Evolutionary conservation across 495 filamentous ascomycete genomes (phyloP).

Genomic region (Xylaria intraflava): DNA sequence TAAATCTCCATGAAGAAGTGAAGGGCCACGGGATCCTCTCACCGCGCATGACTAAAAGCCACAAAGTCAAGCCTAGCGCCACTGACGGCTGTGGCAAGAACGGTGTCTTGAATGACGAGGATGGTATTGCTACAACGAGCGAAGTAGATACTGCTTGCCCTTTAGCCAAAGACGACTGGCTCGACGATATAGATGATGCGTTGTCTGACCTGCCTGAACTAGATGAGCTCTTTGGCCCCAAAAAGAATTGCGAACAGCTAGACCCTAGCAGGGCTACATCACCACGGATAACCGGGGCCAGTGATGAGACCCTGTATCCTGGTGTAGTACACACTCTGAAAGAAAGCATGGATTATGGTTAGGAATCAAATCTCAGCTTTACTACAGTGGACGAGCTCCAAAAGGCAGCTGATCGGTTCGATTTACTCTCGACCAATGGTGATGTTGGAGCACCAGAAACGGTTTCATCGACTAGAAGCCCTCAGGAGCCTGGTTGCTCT

Average conservation of each 20-base stretch:
- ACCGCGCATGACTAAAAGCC: conserved; percentile 7
- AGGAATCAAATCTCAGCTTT: conserved; percentile 24
- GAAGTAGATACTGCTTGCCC: not conserved
- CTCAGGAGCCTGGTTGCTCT: not conserved
- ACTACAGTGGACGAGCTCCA: conserved; percentile 28
- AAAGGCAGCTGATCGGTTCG: conserved; percentile 18
- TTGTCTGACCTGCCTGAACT: conserved; percentile 22
- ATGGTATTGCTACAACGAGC: not conserved
- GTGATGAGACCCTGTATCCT: conserved; percentile 24
- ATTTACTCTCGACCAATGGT: conserved; percentile 10
- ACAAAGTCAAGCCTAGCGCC: conserved; percentile 3
- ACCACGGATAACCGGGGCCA: conserved; percentile 25
- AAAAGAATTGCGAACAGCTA: not conserved
- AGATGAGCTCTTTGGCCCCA: conserved; percentile 11
- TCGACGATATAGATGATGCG: conserved; percentile 3
- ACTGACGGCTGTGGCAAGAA: not conserved
- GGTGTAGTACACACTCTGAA: conserved; percentile 18
- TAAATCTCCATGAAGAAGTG: not conserved
- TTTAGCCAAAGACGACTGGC: not conserved
- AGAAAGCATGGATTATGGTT: conserved; percentile 27
- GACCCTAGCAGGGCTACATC: conserved; percentile 21
- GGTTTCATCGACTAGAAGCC: not conserved
- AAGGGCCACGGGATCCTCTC: conserved; percentile 4
- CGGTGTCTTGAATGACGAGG: not conserved
- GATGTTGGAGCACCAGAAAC: not conserved